Percentiles rank a stretch among this genome's conserved stretches.
phyloP scores from a whole-genome alignment of 1,284 basidiomycete genomes.

The Moesziomyces parantarcticus region DNA sequence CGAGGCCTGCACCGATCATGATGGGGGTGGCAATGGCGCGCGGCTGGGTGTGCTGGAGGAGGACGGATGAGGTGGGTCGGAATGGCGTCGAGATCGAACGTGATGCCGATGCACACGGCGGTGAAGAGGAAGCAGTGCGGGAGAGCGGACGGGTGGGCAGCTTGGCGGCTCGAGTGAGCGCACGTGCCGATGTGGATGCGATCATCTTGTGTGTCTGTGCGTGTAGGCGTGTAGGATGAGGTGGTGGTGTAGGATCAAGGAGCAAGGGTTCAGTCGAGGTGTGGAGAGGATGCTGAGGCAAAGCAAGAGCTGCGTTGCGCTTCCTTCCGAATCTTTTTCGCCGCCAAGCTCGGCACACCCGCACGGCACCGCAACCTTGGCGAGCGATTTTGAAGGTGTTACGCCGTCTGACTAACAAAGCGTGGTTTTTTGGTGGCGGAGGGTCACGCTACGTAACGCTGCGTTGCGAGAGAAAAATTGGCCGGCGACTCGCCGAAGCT shows the following conservation, averaged over 20 bases:
- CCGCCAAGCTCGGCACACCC: no score
- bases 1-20: conserved; percentile 57
- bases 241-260: background rate
- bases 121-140: background rate
- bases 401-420: no score
- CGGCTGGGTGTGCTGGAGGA: conserved; percentile 46
- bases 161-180: conserved; percentile 9
- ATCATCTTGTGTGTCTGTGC: conserved; percentile 2
- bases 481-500: no score
- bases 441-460: conserved; percentile 3
- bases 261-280: no score
- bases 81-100: conserved; percentile 47
- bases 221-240: no score
- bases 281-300: no score
- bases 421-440: no score
- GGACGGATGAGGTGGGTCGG: conserved; percentile 30
- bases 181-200: conserved; percentile 13
- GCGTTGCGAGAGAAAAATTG: background rate
- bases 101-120: conserved; percentile 12
- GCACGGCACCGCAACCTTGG: no score
- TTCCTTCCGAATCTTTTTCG: no score
- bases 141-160: no score
- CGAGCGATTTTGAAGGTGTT: no score
- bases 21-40: conserved; percentile 54
- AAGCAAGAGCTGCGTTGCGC: no score